Evolutionary conservation across 2,329 filamentous ascomycete species (phyloP).

Genomic region (Botrytis squamosa): DNA sequence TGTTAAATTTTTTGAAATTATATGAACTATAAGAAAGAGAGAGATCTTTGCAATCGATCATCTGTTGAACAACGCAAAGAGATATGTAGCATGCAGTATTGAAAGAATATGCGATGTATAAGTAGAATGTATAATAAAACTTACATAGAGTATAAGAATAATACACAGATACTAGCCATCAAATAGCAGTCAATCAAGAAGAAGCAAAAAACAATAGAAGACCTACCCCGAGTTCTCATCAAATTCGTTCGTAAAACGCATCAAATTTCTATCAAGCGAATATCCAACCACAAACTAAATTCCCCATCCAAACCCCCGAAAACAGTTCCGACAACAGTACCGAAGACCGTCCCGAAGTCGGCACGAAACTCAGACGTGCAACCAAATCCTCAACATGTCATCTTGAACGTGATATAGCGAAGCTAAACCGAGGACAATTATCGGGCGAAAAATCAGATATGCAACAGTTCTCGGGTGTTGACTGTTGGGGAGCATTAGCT

Average conservation of each 20-base stretch:
- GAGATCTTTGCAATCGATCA: no score
- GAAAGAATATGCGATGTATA: not conserved
- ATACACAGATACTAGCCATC: not conserved
- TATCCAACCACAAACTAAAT: not conserved
- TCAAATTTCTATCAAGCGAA: not conserved
- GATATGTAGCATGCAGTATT: not conserved
- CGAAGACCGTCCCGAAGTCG: conserved; percentile 1
- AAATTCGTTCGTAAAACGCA: not conserved
- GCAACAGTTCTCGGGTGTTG: not conserved
- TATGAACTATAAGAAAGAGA: not conserved
- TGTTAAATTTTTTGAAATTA: not conserved
- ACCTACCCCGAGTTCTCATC: not conserved
- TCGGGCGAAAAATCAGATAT: not conserved
- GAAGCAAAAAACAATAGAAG: not conserved
- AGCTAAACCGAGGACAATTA: not conserved
- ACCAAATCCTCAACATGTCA: not conserved
- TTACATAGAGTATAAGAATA: not conserved
- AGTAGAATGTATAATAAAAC: not conserved
- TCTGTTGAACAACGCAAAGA: not conserved
- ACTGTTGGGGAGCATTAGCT: not conserved
- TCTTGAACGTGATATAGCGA: not conserved
- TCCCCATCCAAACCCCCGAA: not conserved
- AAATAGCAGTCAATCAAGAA: not conserved
- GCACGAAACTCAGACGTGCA: not conserved
- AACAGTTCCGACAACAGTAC: not conserved